These are phyloP conservation scores for Starmerella cellae DNA, from an alignment of 805 yeast species.

Conservation along the genomic window DNA sequence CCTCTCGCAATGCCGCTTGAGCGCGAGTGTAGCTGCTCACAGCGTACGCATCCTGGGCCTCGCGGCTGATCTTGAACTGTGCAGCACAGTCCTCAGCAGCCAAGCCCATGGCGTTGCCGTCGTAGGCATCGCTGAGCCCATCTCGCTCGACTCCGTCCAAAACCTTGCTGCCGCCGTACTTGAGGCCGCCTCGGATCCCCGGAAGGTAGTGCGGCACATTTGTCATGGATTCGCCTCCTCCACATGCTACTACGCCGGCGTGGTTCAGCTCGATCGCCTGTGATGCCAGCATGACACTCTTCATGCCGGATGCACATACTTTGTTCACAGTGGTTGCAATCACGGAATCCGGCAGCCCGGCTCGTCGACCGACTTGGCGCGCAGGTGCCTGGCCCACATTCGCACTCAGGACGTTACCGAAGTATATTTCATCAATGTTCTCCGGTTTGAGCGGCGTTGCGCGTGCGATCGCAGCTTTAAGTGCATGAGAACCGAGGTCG, in stretches of 20 bases:
- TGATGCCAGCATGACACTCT: constrained; percentile 79
- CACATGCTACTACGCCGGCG: constrained; percentile 87
- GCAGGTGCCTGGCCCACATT: constrained; percentile 96
- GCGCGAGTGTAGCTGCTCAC: constrained; percentile 75
- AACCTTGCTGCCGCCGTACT: constrained; percentile 68
- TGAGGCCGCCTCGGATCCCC: constrained; percentile 71
- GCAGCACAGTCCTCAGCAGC: constrained; percentile 94
- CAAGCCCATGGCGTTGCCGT: constrained; percentile 82
- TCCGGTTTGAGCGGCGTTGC: constrained; percentile 17
- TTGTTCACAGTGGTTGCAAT: constrained; percentile 89
- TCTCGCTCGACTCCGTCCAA: constrained; percentile 87
- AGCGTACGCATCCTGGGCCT: constrained; percentile 82
- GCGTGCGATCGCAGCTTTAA: constrained; percentile 33
- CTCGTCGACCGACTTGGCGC: constrained; percentile 87
- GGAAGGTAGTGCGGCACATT: constrained; percentile 89
- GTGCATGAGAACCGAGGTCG: constrained; percentile 88
- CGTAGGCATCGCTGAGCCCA: constrained; percentile 88
- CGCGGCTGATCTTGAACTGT: constrained; percentile 64
- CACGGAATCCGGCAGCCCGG: constrained; percentile 69
- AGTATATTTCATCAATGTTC: constrained; percentile 16
- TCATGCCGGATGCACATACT: constrained; percentile 95
- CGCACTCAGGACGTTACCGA: constrained; percentile 67
- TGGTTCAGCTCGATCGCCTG: constrained; percentile 77
- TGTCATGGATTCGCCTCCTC: constrained; percentile 97
- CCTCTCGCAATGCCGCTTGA: constrained; percentile 61